Evolutionary conservation across 2,329 filamentous ascomycete species (phyloP).

Genomic region (Claviceps maximensis): DNA sequence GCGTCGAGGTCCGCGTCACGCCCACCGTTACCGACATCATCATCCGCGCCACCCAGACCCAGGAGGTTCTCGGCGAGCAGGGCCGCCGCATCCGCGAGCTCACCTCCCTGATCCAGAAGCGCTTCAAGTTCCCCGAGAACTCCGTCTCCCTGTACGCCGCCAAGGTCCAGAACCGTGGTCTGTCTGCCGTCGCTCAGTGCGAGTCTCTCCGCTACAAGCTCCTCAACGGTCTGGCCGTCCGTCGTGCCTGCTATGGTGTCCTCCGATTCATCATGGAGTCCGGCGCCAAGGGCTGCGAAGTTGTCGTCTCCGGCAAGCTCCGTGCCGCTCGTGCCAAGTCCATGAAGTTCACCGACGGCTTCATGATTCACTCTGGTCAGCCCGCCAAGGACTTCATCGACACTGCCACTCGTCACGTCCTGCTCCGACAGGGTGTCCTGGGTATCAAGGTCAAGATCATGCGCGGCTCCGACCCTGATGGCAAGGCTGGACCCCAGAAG

Average conservation of each 20-base stretch:
- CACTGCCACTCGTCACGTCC: constrained; percentile 94
- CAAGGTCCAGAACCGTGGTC: constrained; percentile 99
- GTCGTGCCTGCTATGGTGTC: constrained; percentile 98
- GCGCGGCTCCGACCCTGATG: constrained; percentile 97
- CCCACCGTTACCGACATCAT: constrained; percentile 99
- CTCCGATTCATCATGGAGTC: constrained; percentile 99
- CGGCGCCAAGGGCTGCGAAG: constrained; percentile 99
- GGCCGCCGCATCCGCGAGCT: constrained; percentile 99
- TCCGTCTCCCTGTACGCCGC: constrained; percentile 98
- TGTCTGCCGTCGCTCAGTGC: constrained; percentile 99
- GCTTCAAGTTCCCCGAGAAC: constrained; percentile 99
- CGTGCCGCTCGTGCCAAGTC: constrained; percentile 97
- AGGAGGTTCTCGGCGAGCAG: constrained; percentile 99
- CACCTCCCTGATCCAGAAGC: constrained; percentile 99
- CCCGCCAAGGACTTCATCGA: constrained; percentile 99
- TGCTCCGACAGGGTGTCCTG: constrained; percentile 98
- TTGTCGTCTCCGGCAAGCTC: constrained; percentile 98
- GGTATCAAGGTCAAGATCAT: constrained; percentile 99
- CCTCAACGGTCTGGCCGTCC: constrained; percentile 97
- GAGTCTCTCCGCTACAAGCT: constrained; percentile 99
- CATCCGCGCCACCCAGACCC: constrained; percentile 99
- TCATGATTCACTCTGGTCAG: constrained; percentile 99
- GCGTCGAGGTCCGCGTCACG: constrained; percentile 99
- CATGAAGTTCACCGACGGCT: constrained; percentile 99
- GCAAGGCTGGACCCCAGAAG: constrained; percentile 97